Base-by-base conservation (phyloP, 78 protist species). In the Blattamonas nauphoetae region DNA sequence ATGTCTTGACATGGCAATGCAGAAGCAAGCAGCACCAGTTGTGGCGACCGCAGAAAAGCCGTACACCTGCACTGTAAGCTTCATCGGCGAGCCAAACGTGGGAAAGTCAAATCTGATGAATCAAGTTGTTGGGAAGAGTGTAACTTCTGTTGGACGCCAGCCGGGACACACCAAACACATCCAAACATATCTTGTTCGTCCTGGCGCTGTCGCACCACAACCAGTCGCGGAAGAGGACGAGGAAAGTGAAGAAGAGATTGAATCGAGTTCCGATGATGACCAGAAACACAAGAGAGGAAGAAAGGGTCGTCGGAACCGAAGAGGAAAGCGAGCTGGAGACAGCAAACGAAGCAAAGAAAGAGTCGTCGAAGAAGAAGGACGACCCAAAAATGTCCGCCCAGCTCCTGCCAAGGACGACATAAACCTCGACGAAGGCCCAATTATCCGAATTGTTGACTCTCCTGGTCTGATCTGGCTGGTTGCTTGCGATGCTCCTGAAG, bases 111-210 rank as follows among this genome's bases (percentile, higher is more conserved):
- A 21, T 1, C 44, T 86, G 1, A 33, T 86, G 45, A 86, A 86
- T 63, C 2, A n/a, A 1, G 2, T 86, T 1, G 44, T 86, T 0
- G 88, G 88, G 2, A 2, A 78, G 3, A 86, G 36, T 42, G 44
- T 36, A 41, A n/a, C 71, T 33, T 36, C 55, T 1, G 86, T 84
- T 29, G 3, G 3, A n/a, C 86, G 86, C 33, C 41, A 45, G 1
- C 88, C 88, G 45, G 88, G 88, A 1, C 88, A 86, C 45, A 86
- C 88, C 82, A 86, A 86, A 44, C 88, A 86, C 45, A 45, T 86
- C 88, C 88, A 86, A 44, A 86, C 88, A 3, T 45, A 21, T 43
- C 45, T 29, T 35, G 83, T 29, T 5, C 35, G 44, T 33, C 41
- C 35, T 34, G 42, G 79, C 41, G 85, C 3, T 77, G 81, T n/a